These are phyloP conservation scores for Ceriops tagal DNA, from an alignment of 345 rosid species.

Conservation along the genomic window DNA sequence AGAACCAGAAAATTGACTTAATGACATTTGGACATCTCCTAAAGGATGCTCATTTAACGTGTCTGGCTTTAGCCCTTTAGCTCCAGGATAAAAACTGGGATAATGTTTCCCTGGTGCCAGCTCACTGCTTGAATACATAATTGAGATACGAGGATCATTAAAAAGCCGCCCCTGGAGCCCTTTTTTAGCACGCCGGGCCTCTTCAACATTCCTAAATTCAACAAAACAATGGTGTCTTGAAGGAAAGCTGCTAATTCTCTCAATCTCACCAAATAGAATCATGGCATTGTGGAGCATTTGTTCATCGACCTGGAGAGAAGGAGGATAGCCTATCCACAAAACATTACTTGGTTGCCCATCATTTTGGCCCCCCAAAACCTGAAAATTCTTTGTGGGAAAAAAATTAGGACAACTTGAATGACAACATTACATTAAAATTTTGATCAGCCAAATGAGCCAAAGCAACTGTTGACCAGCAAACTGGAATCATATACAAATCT, in stretches of 20 bases:
- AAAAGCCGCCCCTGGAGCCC: constrained; percentile 90
- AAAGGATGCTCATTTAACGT: constrained; percentile 44
- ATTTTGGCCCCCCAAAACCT: constrained; percentile 43
- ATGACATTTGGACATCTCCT: constrained; percentile 29
- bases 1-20: constrained; percentile 27
- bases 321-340: constrained; percentile 93
- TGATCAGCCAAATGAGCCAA: neutral
- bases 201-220: constrained; percentile 91
- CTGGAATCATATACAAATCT: neutral
- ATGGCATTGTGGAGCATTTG: constrained; percentile 96
- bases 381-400: constrained; percentile 39
- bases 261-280: constrained; percentile 98
- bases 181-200: constrained; percentile 94
- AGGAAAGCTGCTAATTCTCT: constrained; percentile 74
- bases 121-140: constrained; percentile 69
- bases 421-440: neutral
- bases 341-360: constrained; percentile 79
- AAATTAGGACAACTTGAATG: neutral
- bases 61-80: constrained; percentile 46
- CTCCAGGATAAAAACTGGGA: constrained; percentile 46
- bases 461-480: neutral
- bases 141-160: constrained; percentile 85
- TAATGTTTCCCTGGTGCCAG: constrained; percentile 58
- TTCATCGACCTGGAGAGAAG: constrained; percentile 81
- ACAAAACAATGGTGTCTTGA: constrained; percentile 79